These are phyloP conservation scores for Irpex rosettiformis DNA, from an alignment of 1,284 basidiomycete genomes.

Conservation along the genomic window DNA sequence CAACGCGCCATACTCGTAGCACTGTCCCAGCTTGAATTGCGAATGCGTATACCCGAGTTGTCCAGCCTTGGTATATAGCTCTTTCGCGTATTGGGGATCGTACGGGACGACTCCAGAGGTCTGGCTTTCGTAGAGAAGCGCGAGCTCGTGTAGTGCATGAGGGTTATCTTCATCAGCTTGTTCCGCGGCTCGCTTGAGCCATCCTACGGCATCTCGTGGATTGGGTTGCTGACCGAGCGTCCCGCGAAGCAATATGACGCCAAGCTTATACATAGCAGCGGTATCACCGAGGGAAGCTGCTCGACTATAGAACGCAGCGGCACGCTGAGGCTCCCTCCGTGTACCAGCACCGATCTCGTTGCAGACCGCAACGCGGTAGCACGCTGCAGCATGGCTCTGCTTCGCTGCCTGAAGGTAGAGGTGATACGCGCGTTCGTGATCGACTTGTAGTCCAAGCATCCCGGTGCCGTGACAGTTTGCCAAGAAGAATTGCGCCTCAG, in stretches of 20 bases:
- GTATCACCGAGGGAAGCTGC: conserved; percentile 95
- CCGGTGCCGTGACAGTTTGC: conserved; percentile 98
- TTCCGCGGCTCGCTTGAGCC: conserved; percentile 92
- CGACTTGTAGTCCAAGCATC: conserved; percentile 89
- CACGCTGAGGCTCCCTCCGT: conserved; percentile 80
- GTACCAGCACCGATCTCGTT: conserved; percentile 99
- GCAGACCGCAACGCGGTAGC: conserved; percentile 97
- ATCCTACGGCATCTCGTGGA: conserved; percentile 88
- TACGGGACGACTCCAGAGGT: conserved; percentile 63
- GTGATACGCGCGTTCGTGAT: conserved; percentile 97
- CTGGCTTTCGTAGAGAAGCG: conserved; percentile 81
- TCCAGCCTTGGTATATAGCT: conserved; percentile 88
- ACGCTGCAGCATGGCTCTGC: conserved; percentile 93
- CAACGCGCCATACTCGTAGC: conserved; percentile 90
- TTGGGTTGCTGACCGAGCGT: conserved; percentile 83
- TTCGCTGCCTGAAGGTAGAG: conserved; percentile 98
- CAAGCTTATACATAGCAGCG: conserved; percentile 98
- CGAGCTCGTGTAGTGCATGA: conserved; percentile 97
- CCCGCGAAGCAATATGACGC: conserved; percentile 91
- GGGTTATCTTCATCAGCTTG: conserved; percentile 99
- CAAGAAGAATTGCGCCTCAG: conserved; percentile 99
- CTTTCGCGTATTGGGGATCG: conserved; percentile 81
- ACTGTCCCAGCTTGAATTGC: conserved; percentile 94
- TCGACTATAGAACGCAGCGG: conserved; percentile 95
- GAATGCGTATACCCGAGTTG: conserved; percentile 92